Conservation (phyloP, 371 early-diverging fungal species). For the Polyrhizophydium stewartii region DNA sequence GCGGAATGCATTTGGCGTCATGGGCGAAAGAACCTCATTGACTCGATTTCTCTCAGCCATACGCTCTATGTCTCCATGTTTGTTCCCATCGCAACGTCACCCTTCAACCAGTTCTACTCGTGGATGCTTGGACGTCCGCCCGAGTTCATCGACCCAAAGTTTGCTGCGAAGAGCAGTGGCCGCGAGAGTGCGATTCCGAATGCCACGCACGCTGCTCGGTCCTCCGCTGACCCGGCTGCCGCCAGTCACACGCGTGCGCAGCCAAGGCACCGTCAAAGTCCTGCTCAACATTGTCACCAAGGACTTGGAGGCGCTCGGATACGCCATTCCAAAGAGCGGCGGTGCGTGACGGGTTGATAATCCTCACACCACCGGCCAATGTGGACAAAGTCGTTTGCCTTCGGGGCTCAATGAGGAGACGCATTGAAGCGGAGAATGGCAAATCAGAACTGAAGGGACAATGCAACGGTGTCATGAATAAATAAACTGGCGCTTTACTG, state of each 20-base stretch:
- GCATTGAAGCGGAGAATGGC: too few species aligned
- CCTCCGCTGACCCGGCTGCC: background rate
- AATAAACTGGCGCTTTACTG: too few species aligned
- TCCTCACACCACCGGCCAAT: too few species aligned
- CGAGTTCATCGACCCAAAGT: conserved; percentile 49
- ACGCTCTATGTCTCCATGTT: conserved; percentile 41
- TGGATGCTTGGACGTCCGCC: conserved; percentile 42
- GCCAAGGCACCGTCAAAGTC: conserved; percentile 47
- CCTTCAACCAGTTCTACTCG: conserved; percentile 62
- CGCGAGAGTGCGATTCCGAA: conserved; percentile 38
- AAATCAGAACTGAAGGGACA: too few species aligned
- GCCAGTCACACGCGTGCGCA: conserved; percentile 44
- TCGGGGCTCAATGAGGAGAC: too few species aligned
- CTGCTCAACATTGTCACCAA: conserved; percentile 35
- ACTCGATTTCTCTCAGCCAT: conserved; percentile 15
- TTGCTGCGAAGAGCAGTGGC: conserved; percentile 39
- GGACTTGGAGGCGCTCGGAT: conserved; percentile 44
- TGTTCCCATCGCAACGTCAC: conserved; percentile 51
- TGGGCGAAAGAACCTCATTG: background rate
- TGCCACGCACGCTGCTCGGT: background rate
- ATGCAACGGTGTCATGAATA: too few species aligned
- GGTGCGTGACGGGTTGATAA: too few species aligned
- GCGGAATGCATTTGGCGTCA: background rate
- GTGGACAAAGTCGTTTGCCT: too few species aligned
- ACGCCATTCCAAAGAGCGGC: too few species aligned